A percentile compares a stretch with the other conserved stretches of the same genome.
These are phyloP conservation scores for Acanthamoeba divionensis DNA, from an alignment of 208 protist genomes.

Conservation along the genomic window DNA sequence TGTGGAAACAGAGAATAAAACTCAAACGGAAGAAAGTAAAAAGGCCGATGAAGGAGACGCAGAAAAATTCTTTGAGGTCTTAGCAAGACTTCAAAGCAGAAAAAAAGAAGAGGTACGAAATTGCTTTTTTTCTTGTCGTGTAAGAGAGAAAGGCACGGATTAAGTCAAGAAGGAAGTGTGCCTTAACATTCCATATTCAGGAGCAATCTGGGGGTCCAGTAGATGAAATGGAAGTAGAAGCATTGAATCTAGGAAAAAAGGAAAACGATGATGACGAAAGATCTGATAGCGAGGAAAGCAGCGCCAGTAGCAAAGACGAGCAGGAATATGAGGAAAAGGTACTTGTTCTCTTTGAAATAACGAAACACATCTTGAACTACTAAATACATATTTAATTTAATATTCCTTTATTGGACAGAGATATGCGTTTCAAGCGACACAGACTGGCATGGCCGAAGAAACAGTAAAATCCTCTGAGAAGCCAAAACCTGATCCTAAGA, in stretches of 20 bases:
- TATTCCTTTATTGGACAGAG: too few species aligned
- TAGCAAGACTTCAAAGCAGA: not conserved
- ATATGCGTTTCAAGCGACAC: too few species aligned
- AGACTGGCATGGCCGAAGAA: not conserved
- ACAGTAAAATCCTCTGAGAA: not conserved
- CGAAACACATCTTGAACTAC: too few species aligned
- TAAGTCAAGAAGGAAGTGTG: too few species aligned
- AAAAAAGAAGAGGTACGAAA: too few species aligned
- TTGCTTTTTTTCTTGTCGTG: too few species aligned
- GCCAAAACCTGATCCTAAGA: not conserved
- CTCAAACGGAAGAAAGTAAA: not conserved
- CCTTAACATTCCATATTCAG: too few species aligned
- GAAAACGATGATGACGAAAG: not conserved
- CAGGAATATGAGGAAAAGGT: not conserved
- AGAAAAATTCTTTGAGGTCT: not conserved
- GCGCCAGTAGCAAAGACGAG: too few species aligned
- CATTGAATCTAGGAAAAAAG: not conserved
- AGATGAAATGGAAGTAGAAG: not conserved
- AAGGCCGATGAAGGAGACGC: not conserved
- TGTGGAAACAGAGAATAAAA: not conserved
- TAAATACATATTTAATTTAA: too few species aligned
- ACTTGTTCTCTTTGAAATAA: too few species aligned
- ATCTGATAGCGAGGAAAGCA: not conserved
- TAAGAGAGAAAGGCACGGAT: too few species aligned
- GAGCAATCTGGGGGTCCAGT: too few species aligned